Percentiles rank a stretch among this genome's conserved stretches.
phyloP scores from a whole-genome alignment of 257 asterid species.

The Pogostemon cablin region DNA sequence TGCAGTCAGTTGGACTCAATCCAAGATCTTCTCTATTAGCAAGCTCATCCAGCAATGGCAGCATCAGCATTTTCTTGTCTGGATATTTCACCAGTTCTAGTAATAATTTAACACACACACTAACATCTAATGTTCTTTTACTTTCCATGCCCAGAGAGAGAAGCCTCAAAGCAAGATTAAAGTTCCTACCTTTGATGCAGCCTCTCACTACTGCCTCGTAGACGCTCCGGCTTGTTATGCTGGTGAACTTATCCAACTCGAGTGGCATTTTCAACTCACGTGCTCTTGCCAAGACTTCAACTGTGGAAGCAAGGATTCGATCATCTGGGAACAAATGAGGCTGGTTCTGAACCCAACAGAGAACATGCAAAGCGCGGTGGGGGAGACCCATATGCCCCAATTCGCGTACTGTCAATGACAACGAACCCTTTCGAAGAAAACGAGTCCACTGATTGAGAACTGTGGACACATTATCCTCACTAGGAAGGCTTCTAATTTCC shows the following conservation, averaged over 20 bases:
- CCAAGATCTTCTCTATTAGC: conserved; percentile 69
- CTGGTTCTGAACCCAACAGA: conserved; percentile 74
- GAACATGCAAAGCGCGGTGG: conserved; percentile 64
- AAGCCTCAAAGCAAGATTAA: conserved; percentile 65
- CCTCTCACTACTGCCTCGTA: conserved; percentile 79
- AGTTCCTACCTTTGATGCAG: conserved; percentile 66
- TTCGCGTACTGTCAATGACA: conserved; percentile 74
- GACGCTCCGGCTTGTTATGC: conserved; percentile 59
- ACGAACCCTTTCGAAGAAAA: conserved; percentile 77
- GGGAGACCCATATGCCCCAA: conserved; percentile 81
- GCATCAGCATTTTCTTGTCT: conserved; percentile 45
- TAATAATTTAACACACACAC: conserved; percentile 72
- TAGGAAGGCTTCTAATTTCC: conserved; percentile 63
- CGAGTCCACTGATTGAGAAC: conserved; percentile 63
- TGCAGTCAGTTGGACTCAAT: conserved; percentile 67
- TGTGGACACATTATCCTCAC: conserved; percentile 54
- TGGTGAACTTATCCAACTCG: conserved; percentile 51
- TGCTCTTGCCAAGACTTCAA: conserved; percentile 73
- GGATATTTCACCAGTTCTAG: conserved; percentile 68
- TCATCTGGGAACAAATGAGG: conserved; percentile 80
- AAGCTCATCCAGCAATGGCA: conserved; percentile 73
- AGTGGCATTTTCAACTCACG: conserved; percentile 70
- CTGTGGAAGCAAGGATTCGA: conserved; percentile 77
- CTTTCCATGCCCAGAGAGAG: conserved; percentile 54
- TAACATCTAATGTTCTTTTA: conserved; percentile 52